Evolutionary conservation across 2,329 filamentous ascomycete species (phyloP).

Genomic region (Claviceps sp.): DNA sequence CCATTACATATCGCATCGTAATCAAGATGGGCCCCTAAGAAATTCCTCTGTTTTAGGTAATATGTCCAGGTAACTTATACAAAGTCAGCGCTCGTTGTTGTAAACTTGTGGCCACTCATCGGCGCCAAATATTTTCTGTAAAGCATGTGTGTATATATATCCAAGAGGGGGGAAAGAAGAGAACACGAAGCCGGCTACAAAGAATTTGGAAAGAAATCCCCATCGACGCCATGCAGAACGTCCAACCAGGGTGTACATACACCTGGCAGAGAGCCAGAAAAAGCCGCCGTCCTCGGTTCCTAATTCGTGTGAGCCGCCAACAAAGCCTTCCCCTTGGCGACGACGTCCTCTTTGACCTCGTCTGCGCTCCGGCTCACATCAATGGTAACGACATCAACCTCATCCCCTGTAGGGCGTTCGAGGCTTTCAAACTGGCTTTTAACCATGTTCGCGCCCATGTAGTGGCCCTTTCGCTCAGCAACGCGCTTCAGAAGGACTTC

Average conservation of each 20-base stretch:
- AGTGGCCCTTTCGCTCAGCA: slow-evolving; percentile 63
- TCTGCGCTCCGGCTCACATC: slow-evolving; percentile 49
- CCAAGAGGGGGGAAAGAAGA: background rate
- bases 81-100: background rate
- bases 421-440: slow-evolving; percentile 79
- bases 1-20: too few relatives aligned
- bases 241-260: too few relatives aligned
- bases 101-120: background rate
- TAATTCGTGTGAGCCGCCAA: slow-evolving; percentile 21
- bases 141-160: background rate
- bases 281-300: background rate
- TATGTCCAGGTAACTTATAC: background rate
- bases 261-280: too few relatives aligned
- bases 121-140: background rate
- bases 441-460: slow-evolving; percentile 95
- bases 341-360: slow-evolving; percentile 46
- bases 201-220: too few relatives aligned
- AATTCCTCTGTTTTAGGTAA: too few relatives aligned
- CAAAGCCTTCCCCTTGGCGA: slow-evolving; percentile 41
- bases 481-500: slow-evolving; percentile 66
- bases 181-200: background rate
- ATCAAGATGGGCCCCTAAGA: too few relatives aligned
- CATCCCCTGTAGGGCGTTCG: slow-evolving; percentile 63
- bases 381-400: slow-evolving; percentile 58
- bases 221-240: too few relatives aligned